A percentile compares a stretch with the other conserved stretches of the same genome.
These are phyloP conservation scores for Neopestalotiopsis clavispora DNA, from an alignment of 2,329 filamentous ascomycete species.

Conservation along the genomic window DNA sequence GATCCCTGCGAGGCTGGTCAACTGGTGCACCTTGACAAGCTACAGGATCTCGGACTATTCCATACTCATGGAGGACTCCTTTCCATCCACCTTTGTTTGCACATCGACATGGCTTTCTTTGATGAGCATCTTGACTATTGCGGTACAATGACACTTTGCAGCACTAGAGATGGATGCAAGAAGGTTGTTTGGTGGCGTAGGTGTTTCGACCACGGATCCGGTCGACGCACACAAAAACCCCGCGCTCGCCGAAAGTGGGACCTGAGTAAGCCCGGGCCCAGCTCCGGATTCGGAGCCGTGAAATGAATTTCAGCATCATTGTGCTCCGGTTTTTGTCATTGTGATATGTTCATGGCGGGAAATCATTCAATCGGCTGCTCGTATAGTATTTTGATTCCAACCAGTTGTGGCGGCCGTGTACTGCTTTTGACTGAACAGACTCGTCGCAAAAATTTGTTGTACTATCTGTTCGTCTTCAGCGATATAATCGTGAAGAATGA, in stretches of 20 bases:
- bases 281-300: constrained; percentile 9
- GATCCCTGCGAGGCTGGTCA: constrained; percentile 64
- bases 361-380: no score
- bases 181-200: not conserved
- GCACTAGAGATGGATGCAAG: not conserved
- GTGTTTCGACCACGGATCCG: not conserved
- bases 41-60: constrained; percentile 13
- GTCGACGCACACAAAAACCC: not conserved
- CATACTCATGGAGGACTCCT: constrained; percentile 58
- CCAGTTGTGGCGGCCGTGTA: no score
- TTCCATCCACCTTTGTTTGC: constrained; percentile 55
- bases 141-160: not conserved
- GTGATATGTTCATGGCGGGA: not conserved
- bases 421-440: not conserved
- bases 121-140: constrained; percentile 52
- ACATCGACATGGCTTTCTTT: constrained; percentile 59
- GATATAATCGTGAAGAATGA: no score
- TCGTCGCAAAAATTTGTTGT: no score
- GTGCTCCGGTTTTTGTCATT: not conserved
- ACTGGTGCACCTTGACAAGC: constrained; percentile 8
- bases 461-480: no score
- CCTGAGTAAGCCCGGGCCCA: constrained; percentile 9
- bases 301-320: not conserved
- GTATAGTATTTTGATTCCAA: no score
- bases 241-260: constrained; percentile 5